Percentiles rank a stretch among this genome's conserved stretches.
Evolutionary conservation across 768 basidiomycete species (phyloP).

Genomic region (Hypsizygus marmoreus): DNA sequence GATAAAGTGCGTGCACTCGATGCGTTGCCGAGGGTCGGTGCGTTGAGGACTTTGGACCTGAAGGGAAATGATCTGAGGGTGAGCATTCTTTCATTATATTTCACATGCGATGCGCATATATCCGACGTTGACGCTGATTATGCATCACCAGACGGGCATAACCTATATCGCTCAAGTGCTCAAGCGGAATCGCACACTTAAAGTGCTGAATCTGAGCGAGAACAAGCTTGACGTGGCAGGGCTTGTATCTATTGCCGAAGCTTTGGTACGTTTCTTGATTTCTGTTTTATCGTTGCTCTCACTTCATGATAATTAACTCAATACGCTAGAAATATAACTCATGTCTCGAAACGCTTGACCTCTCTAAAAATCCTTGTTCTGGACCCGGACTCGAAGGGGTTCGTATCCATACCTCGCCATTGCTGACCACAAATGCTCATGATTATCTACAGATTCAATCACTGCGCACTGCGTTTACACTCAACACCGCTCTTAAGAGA

Average conservation of each 20-base stretch:
- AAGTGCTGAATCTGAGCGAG: slow-evolving; percentile 91
- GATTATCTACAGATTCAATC: slow-evolving; percentile 66
- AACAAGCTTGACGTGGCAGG: slow-evolving; percentile 89
- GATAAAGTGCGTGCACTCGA: slow-evolving; percentile 92
- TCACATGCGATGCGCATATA: no score
- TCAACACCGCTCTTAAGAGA: slow-evolving; percentile 89
- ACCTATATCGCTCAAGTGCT: slow-evolving; percentile 92
- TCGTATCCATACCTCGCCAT: slow-evolving; percentile 26
- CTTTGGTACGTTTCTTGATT: slow-evolving; percentile 59
- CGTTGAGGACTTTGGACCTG: slow-evolving; percentile 86
- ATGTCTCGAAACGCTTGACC: slow-evolving; percentile 88
- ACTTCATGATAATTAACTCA: not conserved
- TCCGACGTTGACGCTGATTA: no score
- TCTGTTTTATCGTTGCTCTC: not conserved
- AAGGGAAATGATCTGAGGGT: slow-evolving; percentile 91
- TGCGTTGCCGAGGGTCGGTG: slow-evolving; percentile 81
- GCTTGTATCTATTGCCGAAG: slow-evolving; percentile 82
- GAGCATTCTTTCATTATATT: no score
- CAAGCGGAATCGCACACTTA: slow-evolving; percentile 93
- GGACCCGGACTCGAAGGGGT: slow-evolving; percentile 92
- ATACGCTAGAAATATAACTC: slow-evolving; percentile 86
- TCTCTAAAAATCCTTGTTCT: slow-evolving; percentile 92
- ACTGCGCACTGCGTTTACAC: slow-evolving; percentile 87
- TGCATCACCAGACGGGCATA: slow-evolving; percentile 66
- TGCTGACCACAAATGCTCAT: not conserved